Evolutionary conservation across 192 early-diverging fungal species (phyloP), one percentile per base, ranked within the genome.

Genomic region (Lunasporangiospora selenospora): DNA sequence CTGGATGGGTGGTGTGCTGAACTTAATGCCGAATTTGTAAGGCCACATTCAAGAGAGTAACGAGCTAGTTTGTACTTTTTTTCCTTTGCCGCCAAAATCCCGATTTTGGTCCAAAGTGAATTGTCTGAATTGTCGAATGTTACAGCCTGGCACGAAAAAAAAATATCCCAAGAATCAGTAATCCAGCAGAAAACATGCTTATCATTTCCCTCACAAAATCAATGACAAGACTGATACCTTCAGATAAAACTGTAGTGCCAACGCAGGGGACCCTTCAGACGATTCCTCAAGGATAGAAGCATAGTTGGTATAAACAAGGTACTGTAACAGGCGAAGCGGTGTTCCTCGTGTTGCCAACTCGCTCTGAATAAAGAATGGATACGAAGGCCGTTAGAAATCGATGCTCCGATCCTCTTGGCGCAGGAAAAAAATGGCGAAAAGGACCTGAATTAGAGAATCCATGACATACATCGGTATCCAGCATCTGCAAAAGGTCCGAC

Each of bases 301-400:
- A 52, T 83, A 83, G 46, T 83, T 83, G 29, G 76, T 79, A 26
- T 75, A 83, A 4, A 83, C 81, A 2, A 83, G 52, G 34, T 78
- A 83, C 44, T 78, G 79, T 21, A 83, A 41, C 18, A 77, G 63
- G 11, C 76, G 62, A 5, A 83, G 37, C 5, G 81, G 77, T 9
- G 62, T 77, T 18, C 65, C 65, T 9, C 56, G 53, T 24, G 58
- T 58, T 10, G 60, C 76, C 26, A 60, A 49, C 32, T 67, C 66
- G 5, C 58, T 62, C 76, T n/a, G n/a, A n/a, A n/a, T n/a, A n/a
- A n/a, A n/a, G n/a, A n/a, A n/a, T n/a, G n/a, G n/a, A n/a, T n/a
- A n/a, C n/a, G n/a, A n/a, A n/a, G n/a, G n/a, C n/a, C n/a, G n/a
- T n/a, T n/a, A n/a, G n/a, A n/a, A n/a, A n/a, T n/a, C n/a, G n/a